Evolutionary conservation across 148 eudicot genomes (phyloP).

Genomic region (Arbutus unedo): DNA sequence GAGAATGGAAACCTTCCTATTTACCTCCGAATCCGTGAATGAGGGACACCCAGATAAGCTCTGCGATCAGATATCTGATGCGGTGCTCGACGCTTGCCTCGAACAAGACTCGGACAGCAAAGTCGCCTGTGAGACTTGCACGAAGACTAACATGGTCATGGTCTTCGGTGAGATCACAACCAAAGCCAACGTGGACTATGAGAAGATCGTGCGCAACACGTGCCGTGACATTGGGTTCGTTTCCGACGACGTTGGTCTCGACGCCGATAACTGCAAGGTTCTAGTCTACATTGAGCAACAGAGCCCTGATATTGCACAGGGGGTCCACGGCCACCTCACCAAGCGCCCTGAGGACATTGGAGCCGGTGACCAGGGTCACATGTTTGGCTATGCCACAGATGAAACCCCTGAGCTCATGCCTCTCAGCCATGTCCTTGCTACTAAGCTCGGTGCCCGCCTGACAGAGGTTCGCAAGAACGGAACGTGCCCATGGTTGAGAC

Average conservation of each 20-base stretch:
- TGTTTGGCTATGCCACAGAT: constrained; percentile 32
- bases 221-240: constrained; percentile 26
- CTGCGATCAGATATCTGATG: constrained; percentile 30
- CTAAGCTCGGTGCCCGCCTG: constrained; percentile 37
- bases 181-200: constrained; percentile 36
- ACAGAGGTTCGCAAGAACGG: constrained; percentile 38
- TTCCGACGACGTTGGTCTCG: constrained; percentile 36
- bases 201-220: constrained; percentile 30
- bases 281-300: constrained; percentile 31
- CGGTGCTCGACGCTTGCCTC: constrained; percentile 28
- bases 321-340: constrained; percentile 41
- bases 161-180: constrained; percentile 43
- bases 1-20: constrained; percentile 22
- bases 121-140: constrained; percentile 29
- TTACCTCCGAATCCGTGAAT: constrained; percentile 25
- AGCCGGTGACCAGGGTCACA: constrained; percentile 33
- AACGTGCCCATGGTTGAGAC: constrained; percentile 44
- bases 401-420: constrained; percentile 35
- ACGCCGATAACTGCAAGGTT: constrained; percentile 41
- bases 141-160: constrained; percentile 42
- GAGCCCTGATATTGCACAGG: constrained; percentile 27
- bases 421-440: constrained; percentile 45
- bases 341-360: constrained; percentile 40
- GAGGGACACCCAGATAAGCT: constrained; percentile 29
- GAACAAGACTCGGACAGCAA: constrained; percentile 27